Evolutionary conservation across 78 protist genomes (phyloP).

Genomic region (Dictyostelium intermedium): DNA sequence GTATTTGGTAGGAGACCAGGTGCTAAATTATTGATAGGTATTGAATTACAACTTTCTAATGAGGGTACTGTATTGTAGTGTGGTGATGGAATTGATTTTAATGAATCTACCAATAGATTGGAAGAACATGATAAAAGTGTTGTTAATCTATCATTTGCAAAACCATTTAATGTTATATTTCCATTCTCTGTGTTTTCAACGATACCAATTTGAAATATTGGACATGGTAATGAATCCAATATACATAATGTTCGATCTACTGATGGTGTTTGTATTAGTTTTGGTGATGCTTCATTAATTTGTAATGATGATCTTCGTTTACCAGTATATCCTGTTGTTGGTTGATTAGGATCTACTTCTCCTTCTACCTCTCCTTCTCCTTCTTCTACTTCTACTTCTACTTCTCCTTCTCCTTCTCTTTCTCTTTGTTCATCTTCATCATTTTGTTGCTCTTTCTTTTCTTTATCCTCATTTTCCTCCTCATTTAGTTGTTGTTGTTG

Average conservation of each 20-base stretch:
- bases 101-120: neutral
- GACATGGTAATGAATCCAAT: conserved; percentile 15
- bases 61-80: neutral
- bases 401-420: neutral
- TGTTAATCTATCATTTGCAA: neutral
- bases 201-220: neutral
- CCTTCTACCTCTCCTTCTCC: neutral
- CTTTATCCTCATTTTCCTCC: no score
- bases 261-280: neutral
- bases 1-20: conserved; percentile 4
- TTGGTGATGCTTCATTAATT: conserved; percentile 16
- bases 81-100: conserved; percentile 31
- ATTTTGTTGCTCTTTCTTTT: neutral
- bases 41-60: neutral
- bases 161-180: neutral
- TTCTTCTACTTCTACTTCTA: no score
- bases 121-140: neutral
- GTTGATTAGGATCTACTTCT: neutral
- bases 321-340: neutral
- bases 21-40: neutral
- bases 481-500: neutral
- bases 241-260: conserved; percentile 3
- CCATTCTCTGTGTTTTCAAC: conserved; percentile 17
- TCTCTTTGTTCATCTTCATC: no score
- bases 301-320: conserved; percentile 15